Conservation (phyloP, 2,329 filamentous ascomycete genomes). For the Dothistroma pini region DNA sequence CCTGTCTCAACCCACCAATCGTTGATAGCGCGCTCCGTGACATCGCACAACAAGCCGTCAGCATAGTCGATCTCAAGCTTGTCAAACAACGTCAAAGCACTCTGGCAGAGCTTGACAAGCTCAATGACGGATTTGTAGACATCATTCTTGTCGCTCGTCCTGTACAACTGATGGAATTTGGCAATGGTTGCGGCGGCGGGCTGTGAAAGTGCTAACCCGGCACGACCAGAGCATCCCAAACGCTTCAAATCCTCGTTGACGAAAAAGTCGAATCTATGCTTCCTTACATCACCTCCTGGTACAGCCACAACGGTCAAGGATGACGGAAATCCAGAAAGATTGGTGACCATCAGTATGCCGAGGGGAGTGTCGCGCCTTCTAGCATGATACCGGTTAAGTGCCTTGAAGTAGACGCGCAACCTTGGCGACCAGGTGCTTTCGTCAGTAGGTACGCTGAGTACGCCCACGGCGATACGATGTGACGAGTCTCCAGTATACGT, state of each 20-base stretch:
- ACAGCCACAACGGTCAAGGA: conserved; percentile 88
- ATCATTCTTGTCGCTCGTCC: conserved; percentile 76
- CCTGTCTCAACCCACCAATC: conserved; percentile 98
- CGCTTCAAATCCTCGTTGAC: conserved; percentile 94
- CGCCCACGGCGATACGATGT: conserved; percentile 72
- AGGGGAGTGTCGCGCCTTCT: conserved; percentile 75
- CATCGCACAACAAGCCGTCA: conserved; percentile 87
- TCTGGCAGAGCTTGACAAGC: conserved; percentile 85
- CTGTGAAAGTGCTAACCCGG: conserved; percentile 73
- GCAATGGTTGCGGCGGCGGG: conserved; percentile 79
- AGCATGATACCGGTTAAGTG: conserved; percentile 80
- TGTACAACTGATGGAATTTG: conserved; percentile 90
- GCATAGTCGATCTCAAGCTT: conserved; percentile 84
- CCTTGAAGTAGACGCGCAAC: conserved; percentile 79
- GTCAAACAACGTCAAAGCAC: conserved; percentile 81
- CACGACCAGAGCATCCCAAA: conserved; percentile 83
- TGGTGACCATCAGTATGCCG: conserved; percentile 89
- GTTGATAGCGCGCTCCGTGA: conserved; percentile 82
- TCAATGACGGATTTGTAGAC: conserved; percentile 78
- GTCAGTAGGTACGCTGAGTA: conserved; percentile 77
- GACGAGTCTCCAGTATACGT: conserved; percentile 86
- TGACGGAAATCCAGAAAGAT: conserved; percentile 86
- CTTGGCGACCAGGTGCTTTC: conserved; percentile 75
- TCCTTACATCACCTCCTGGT: conserved; percentile 77
- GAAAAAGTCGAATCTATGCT: conserved; percentile 78